Conservation (phyloP, 176 grass and related monocot species). For the Pharus latifolius region DNA sequence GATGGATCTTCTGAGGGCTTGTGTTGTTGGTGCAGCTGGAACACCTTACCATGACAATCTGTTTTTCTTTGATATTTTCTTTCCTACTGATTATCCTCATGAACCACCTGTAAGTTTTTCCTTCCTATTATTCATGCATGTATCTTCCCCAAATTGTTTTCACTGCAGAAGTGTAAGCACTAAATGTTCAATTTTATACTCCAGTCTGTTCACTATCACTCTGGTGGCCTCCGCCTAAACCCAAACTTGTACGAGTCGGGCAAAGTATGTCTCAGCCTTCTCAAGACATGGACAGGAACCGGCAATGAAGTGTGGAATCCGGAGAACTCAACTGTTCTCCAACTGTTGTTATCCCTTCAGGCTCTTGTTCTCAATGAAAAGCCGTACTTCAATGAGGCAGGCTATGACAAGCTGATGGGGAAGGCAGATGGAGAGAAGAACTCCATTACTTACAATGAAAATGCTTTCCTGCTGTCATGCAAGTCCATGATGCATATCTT, state of each 20-base stretch:
- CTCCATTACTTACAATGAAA: conserved; percentile 94
- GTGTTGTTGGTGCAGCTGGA: conserved; percentile 76
- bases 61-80: conserved; percentile 97
- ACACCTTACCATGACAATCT: conserved; percentile 92
- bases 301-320: conserved; percentile 87
- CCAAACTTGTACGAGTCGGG: conserved; percentile 91
- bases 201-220: conserved; percentile 86
- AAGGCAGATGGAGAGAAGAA: conserved; percentile 92
- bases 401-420: conserved; percentile 89
- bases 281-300: conserved; percentile 86
- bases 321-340: conserved; percentile 75
- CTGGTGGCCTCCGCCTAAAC: conserved; percentile 79
- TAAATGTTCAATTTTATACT: neutral
- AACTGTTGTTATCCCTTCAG: conserved; percentile 85
- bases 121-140: conserved; percentile 5
- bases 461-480: conserved; percentile 83
- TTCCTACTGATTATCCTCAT: conserved; percentile 79
- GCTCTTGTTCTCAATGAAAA: conserved; percentile 97
- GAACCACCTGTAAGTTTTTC: conserved; percentile 78
- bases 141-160: neutral
- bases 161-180: neutral
- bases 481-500: conserved; percentile 85
- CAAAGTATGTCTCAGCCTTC: conserved; percentile 97
- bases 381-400: conserved; percentile 94
- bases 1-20: conserved; percentile 91